Evolutionary conservation across 306 rosid genomes (phyloP).

Genomic region (Dryas alaskensis): DNA sequence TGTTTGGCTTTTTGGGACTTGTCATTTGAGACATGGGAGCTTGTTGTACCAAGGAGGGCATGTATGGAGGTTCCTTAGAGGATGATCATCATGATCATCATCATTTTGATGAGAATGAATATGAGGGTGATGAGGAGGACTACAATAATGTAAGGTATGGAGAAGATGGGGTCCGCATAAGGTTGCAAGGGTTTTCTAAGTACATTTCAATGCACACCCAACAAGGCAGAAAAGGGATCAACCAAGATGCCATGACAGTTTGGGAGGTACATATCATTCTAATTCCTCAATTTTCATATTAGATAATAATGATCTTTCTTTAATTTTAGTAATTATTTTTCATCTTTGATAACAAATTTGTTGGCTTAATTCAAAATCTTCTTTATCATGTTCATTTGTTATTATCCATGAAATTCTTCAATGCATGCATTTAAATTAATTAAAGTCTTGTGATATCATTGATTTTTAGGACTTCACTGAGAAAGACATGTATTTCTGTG

Average conservation of each 20-base stretch:
- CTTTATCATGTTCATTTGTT: background rate
- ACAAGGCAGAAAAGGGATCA: slow-evolving; percentile 78
- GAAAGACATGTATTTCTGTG: slow-evolving; percentile 61
- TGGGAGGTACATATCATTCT: slow-evolving; percentile 62
- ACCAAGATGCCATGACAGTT: slow-evolving; percentile 87
- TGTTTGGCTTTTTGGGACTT: slow-evolving; percentile 1
- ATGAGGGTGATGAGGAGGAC: slow-evolving; percentile 27
- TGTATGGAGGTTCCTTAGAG: slow-evolving; percentile 23
- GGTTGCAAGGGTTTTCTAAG: slow-evolving; percentile 51
- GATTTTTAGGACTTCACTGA: slow-evolving; percentile 53
- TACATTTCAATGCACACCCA: slow-evolving; percentile 63
- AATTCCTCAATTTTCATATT: background rate
- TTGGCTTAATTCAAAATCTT: background rate
- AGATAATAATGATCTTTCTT: background rate
- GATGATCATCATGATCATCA: slow-evolving; percentile 18
- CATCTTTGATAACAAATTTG: too few relatives aligned
- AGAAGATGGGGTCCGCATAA: slow-evolving; percentile 42
- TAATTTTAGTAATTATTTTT: too few relatives aligned
- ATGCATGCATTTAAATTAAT: too few relatives aligned
- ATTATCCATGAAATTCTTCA: background rate
- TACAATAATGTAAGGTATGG: slow-evolving; percentile 27
- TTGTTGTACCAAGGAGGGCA: slow-evolving; percentile 47
- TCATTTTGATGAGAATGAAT: slow-evolving; percentile 23
- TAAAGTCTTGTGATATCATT: too few relatives aligned
- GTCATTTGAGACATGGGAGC: slow-evolving; percentile 48